Evolutionary conservation across 768 basidiomycete species (phyloP).

Genomic region (Podaxis sp.): DNA sequence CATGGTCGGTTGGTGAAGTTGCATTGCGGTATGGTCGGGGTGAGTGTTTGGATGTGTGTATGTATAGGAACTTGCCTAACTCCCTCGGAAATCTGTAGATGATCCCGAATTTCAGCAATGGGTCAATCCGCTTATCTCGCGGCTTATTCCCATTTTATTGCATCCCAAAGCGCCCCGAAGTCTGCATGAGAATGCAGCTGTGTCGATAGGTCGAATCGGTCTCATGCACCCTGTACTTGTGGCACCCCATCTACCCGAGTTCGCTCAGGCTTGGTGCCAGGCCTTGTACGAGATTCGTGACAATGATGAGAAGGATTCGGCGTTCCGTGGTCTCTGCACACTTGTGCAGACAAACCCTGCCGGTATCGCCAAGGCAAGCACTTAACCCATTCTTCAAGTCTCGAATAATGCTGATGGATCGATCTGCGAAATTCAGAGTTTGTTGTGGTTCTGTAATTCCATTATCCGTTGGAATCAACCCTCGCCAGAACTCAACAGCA

Average conservation of each 20-base stretch:
- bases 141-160: conserved; percentile 89
- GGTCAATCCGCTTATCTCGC: conserved; percentile 81
- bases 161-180: conserved; percentile 92
- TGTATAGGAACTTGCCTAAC: not conserved
- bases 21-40: conserved; percentile 87
- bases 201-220: conserved; percentile 95
- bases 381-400: not conserved
- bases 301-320: conserved; percentile 99
- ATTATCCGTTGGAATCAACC: conserved; percentile 94
- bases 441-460: conserved; percentile 98
- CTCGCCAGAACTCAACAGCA: conserved; percentile 83
- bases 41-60: conserved; percentile 25
- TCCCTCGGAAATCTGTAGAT: conserved; percentile 32
- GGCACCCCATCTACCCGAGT: conserved; percentile 84
- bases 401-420: not conserved
- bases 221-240: conserved; percentile 87
- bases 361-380: conserved; percentile 83
- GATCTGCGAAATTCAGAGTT: conserved; percentile 48
- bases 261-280: conserved; percentile 96
- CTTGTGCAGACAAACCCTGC: conserved; percentile 92
- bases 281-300: conserved; percentile 97
- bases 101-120: conserved; percentile 89
- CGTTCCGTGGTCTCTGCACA: conserved; percentile 95
- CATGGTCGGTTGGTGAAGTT: conserved; percentile 99
- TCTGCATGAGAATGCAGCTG: conserved; percentile 96